phyloP scores from a whole-genome alignment of 164 flowering plant genomes.

The Brasenia schreberi region DNA sequence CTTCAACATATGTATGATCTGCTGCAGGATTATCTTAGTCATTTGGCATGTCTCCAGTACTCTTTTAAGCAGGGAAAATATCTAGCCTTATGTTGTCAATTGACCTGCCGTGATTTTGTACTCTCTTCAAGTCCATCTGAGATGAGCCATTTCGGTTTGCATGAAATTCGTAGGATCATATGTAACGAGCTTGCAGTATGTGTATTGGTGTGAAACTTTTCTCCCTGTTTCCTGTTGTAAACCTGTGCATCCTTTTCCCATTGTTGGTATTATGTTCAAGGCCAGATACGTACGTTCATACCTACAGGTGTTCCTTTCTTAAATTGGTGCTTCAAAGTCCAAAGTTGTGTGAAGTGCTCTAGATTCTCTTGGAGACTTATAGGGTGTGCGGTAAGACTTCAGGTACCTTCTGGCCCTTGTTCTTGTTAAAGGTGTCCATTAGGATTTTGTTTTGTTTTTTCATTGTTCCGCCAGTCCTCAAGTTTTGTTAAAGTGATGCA shows the following conservation, averaged over 20 bases:
- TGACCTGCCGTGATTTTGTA: not conserved
- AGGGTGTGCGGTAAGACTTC: no score
- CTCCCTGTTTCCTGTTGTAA: not conserved
- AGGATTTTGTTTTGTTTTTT: no score
- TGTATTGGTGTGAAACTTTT: not conserved
- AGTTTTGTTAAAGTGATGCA: no score
- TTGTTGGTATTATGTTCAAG: not conserved
- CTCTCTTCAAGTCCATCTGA: not conserved
- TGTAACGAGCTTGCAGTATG: not conserved
- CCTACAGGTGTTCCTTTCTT: constrained; percentile 14
- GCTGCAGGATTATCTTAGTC: not conserved
- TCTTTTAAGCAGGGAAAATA: not conserved
- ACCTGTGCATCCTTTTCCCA: not conserved
- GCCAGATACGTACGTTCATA: constrained; percentile 12
- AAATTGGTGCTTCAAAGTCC: constrained; percentile 17
- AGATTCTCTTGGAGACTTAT: constrained; percentile 8
- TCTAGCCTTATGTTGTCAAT: not conserved
- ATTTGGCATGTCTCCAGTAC: not conserved
- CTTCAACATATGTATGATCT: constrained; percentile 4
- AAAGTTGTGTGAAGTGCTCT: constrained; percentile 24
- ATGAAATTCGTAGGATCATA: not conserved
- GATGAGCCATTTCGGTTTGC: not conserved
- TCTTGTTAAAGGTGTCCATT: no score
- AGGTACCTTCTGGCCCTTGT: no score
- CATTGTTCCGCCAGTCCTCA: no score